Evolutionary conservation across 1,284 basidiomycete species (phyloP).

Genomic region (Exsudoporus floridanus): DNA sequence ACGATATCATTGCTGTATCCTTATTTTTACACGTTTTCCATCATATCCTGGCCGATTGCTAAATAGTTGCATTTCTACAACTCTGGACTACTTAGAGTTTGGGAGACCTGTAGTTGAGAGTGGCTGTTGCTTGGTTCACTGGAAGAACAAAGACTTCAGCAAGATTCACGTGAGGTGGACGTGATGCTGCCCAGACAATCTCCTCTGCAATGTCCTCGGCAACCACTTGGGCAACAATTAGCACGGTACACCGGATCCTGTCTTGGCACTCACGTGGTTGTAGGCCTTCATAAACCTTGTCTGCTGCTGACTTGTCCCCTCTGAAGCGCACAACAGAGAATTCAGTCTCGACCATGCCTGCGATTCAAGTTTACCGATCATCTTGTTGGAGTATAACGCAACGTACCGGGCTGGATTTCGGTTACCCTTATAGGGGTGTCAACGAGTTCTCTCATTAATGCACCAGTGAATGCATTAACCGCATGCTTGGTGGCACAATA

Average conservation of each 20-base stretch:
- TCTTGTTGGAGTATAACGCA: not conserved
- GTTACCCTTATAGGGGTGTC: conserved; percentile 90
- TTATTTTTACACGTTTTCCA: conserved; percentile 26
- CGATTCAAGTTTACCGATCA: conserved; percentile 4
- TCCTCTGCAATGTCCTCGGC: conserved; percentile 92
- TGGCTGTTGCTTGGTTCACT: conserved; percentile 77
- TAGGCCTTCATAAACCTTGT: conserved; percentile 87
- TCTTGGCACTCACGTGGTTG: conserved; percentile 60
- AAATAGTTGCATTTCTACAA: not conserved
- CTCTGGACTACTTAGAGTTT: conserved; percentile 5
- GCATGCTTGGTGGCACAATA: conserved; percentile 89
- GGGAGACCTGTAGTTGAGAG: conserved; percentile 34
- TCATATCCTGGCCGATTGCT: conserved; percentile 1
- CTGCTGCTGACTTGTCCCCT: conserved; percentile 78
- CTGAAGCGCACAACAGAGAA: conserved; percentile 89
- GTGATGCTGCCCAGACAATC: conserved; percentile 92
- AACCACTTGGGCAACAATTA: conserved; percentile 49
- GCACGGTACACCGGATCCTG: conserved; percentile 1
- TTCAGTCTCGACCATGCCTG: conserved; percentile 89
- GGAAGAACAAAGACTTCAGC: conserved; percentile 79
- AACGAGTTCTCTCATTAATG: conserved; percentile 84
- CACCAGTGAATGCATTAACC: conserved; percentile 83
- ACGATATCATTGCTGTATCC: conserved; percentile 36
- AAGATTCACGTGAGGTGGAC: conserved; percentile 84
- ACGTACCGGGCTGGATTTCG: conserved; percentile 84